Conservation (phyloP, 805 yeast species). For the Lipomyces spencermartinsiae region DNA sequence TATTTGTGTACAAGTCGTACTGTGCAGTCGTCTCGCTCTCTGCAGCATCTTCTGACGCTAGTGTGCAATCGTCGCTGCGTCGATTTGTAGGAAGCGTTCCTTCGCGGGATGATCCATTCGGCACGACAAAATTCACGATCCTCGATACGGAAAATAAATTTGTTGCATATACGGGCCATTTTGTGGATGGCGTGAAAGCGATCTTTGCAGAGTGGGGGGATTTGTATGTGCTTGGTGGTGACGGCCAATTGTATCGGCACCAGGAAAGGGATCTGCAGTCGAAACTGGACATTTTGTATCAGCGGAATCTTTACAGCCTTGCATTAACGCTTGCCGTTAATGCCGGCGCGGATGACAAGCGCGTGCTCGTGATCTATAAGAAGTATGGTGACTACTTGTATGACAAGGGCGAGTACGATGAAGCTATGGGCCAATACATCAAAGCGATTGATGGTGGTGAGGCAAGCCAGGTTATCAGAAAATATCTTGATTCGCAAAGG, state of each 20-base stretch:
- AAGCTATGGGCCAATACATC: slow-evolving; percentile 78
- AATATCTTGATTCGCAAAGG: slow-evolving; percentile 77
- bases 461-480: slow-evolving; percentile 77
- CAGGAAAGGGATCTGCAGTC: slow-evolving; percentile 71
- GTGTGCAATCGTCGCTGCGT: slow-evolving; percentile 32
- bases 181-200: slow-evolving; percentile 68
- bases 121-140: slow-evolving; percentile 64
- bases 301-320: slow-evolving; percentile 70
- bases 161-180: slow-evolving; percentile 69
- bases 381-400: slow-evolving; percentile 77
- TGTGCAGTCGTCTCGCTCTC: slow-evolving; percentile 65
- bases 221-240: slow-evolving; percentile 67
- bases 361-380: slow-evolving; percentile 46
- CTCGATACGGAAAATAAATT: slow-evolving; percentile 74
- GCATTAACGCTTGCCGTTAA: slow-evolving; percentile 71
- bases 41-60: slow-evolving; percentile 40
- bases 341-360: slow-evolving; percentile 44
- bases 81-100: slow-evolving; percentile 43
- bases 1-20: slow-evolving; percentile 60
- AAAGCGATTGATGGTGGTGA: slow-evolving; percentile 60
- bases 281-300: slow-evolving; percentile 70
- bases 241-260: slow-evolving; percentile 74
- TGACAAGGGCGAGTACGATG: slow-evolving; percentile 66
- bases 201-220: slow-evolving; percentile 64
- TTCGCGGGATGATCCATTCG: slow-evolving; percentile 41